Base-by-base conservation (phyloP, 2,329 filamentous ascomycete species). In the Aspergillus tamarii region DNA sequence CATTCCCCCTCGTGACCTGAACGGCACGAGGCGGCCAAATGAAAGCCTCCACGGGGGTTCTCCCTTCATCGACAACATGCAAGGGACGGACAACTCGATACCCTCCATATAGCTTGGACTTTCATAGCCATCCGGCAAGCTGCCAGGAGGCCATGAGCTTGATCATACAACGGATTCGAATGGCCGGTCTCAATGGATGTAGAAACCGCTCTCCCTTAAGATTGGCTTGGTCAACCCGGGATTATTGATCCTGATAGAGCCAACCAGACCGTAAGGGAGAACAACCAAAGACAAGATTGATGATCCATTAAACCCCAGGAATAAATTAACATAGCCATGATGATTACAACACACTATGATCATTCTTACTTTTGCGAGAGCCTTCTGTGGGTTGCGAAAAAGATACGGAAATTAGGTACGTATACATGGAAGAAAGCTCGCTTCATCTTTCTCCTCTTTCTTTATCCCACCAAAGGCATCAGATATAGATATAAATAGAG, bases 111-210 rank as follows among this genome's bases (percentile, higher is more conserved):
- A 63, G 52, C 45, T 55, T 55, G 28, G 28, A 41, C 45, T 28
- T 28, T 8, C 46, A 61, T 60, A 32, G 54, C 46, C 48, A 62
- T 21, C 26, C 53, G 32, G 56, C 59, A 66, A 65, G 60, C 52
- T 61, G 61, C 34, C 19, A 65, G 63, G 59, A 67, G 61, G 52
- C 58, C 45, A 67, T 66, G 62, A 68, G 65, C 66, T 65, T 70
- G 64, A 64, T 66, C 60, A 60, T 66, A 63, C 64, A 63, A 64
- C 63, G 66, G 62, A 61, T 60, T 14, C 48, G 59, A 56, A 61
- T 45, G 23, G n/a, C 11, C 21, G 26, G 39, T 12, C 19, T 34
- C 39, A 43, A 28, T n/a, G 57, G 43, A 21, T 59, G 26, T 32
- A 11, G 21, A 32, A n/a, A 5, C 26, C 26, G 3, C 26, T 4